Percentiles rank a stretch among this genome's conserved stretches.
These are phyloP conservation scores for Stemphylium vesicarium DNA, from an alignment of 2,329 filamentous ascomycete species.

Conservation along the genomic window DNA sequence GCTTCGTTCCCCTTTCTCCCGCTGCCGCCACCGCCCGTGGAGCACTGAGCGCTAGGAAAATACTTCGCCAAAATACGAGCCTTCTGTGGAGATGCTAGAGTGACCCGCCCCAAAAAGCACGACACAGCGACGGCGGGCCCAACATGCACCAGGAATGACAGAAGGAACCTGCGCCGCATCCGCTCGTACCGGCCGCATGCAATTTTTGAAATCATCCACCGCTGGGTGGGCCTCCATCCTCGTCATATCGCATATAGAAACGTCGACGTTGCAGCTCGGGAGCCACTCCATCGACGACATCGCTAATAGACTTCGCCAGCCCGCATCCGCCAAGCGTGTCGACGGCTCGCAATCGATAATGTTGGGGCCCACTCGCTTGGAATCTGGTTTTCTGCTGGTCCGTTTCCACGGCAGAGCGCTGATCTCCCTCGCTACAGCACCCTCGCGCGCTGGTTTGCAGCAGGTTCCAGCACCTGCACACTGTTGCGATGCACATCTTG, in stretches of 20 bases:
- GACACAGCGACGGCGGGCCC: conserved; percentile 13
- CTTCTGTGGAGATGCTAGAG: conserved; percentile 20
- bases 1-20: conserved; percentile 16
- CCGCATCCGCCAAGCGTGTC: conserved; percentile 15
- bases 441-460: background rate
- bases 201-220: conserved; percentile 16
- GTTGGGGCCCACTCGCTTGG: conserved; percentile 14
- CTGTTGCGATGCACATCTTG: background rate
- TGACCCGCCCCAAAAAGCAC: conserved; percentile 22
- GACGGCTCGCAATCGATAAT: conserved; percentile 31
- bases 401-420: conserved; percentile 8
- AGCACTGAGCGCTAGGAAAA: conserved; percentile 22
- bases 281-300: conserved; percentile 4
- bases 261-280: conserved; percentile 11
- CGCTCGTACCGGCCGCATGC: conserved; percentile 5
- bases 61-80: conserved; percentile 23
- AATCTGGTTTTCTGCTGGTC: conserved; percentile 13
- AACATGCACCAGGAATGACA: conserved; percentile 14
- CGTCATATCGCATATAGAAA: conserved; percentile 14
- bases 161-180: conserved; percentile 4
- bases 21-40: background rate
- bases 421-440: conserved; percentile 15
- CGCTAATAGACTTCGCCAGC: conserved; percentile 3
- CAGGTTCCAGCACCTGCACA: background rate
- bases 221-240: conserved; percentile 19